Evolutionary conservation across 2,329 filamentous ascomycete species (phyloP), one percentile per base, ranked within the genome.

Genomic region (Aureobasidium subglaciale): DNA sequence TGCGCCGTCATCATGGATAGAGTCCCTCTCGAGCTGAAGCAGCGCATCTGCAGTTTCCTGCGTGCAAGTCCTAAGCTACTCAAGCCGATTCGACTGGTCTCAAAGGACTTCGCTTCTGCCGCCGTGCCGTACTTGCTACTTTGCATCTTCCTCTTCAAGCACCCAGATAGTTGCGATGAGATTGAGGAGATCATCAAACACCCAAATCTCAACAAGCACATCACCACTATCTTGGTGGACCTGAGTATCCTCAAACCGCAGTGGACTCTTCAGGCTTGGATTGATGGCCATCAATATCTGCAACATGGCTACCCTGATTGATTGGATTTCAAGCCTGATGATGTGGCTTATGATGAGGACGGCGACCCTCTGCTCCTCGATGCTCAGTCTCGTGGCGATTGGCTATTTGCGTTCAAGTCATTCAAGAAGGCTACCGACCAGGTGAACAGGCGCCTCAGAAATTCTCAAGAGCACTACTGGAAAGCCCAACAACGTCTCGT

Each of bases 11-110:
- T 2, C 27, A 53, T 53, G 49, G 49, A 54, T 1, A 43, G 13
- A 24, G 27, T 42, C 3, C 49, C 54, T 4, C 27, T 41, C 1
- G 42, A 56, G 20, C 13, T 56, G 22, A 48, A 48, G 42, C 24
- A 56, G 32, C 34, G 16, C 15, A 35, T 56, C 43, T 56, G 54
- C n/a, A 49, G 54, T 27, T 41, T 46, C 34, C 16, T 56, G 2
- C 16, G 27, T 1, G 29, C 24, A 18, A 41, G 4, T 15, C 42
- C 54, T 4, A 25, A 41, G 15, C 4, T 16, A 0, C 42, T 56
- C 18, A 49, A 48, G 5, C 29, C 32, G 0, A 40, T 56, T 16
- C 54, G 42, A 6, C n/a, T 56, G 8, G 27, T 41, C 10, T 48
- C 41, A 1, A 56, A 48, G 5, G 11, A 49, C 0, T 41, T 56